phyloP scores from a whole-genome alignment of 768 basidiomycete species.

The Tephrocybe sp. region DNA sequence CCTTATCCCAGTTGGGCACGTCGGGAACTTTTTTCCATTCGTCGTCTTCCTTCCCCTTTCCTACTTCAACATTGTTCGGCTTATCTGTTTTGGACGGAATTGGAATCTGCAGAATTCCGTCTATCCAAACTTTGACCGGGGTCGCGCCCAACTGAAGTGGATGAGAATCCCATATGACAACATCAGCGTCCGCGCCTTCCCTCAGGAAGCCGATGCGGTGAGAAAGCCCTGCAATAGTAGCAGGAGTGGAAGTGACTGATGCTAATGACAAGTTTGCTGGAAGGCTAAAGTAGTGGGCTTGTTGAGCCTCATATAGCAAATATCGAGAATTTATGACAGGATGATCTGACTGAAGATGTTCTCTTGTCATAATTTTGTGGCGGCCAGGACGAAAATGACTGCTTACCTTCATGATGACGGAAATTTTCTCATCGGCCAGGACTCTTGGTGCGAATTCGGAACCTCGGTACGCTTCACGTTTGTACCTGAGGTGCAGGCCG shows the following conservation, averaged over 20 bases:
- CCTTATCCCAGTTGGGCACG: slow-evolving; percentile 65
- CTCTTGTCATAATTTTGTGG: neutral
- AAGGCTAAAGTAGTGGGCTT: slow-evolving; percentile 69
- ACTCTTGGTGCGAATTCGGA: slow-evolving; percentile 78
- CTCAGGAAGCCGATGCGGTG: slow-evolving; percentile 70
- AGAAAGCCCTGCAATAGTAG: slow-evolving; percentile 65
- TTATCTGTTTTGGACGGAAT: slow-evolving; percentile 38
- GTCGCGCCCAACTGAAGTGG: slow-evolving; percentile 76
- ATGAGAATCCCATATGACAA: slow-evolving; percentile 79
- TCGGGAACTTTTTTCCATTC: slow-evolving; percentile 47
- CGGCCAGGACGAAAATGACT: neutral
- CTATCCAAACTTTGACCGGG: slow-evolving; percentile 78
- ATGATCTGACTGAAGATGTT: slow-evolving; percentile 51
- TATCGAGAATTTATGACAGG: slow-evolving; percentile 64
- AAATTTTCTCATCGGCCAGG: slow-evolving; percentile 68
- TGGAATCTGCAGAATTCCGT: slow-evolving; percentile 75
- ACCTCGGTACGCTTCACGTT: slow-evolving; percentile 64
- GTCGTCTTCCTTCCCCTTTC: slow-evolving; percentile 43
- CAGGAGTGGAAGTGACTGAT: slow-evolving; percentile 68
- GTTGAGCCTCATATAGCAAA: slow-evolving; percentile 70
- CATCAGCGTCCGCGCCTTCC: slow-evolving; percentile 60
- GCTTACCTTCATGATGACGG: slow-evolving; percentile 75
- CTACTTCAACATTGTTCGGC: slow-evolving; percentile 40
- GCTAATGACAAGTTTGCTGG: slow-evolving; percentile 56
- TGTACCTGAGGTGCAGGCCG: slow-evolving; percentile 31